A percentile compares a stretch with the other conserved stretches of the same genome.
Conservation (phyloP, 768 basidiomycete species). For the Scleroderma citrinum region DNA sequence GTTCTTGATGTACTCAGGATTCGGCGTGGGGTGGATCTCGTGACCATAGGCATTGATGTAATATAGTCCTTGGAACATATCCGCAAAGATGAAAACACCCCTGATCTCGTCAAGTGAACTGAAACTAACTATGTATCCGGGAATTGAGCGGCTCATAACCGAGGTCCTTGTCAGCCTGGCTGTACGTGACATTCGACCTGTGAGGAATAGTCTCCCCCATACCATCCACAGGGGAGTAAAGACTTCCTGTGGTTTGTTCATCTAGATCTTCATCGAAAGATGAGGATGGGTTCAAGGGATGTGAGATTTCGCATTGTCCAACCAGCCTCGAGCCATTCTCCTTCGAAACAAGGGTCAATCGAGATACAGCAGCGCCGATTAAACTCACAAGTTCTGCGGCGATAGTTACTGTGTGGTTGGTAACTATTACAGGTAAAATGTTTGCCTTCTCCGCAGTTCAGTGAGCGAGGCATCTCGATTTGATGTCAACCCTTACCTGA, state of each 20-base stretch:
- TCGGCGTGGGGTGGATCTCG: constrained; percentile 88
- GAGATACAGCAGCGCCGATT: constrained; percentile 42
- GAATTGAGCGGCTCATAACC: constrained; percentile 52
- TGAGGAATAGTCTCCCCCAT: constrained; percentile 43
- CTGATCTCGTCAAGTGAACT: constrained; percentile 9
- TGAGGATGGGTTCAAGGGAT: constrained; percentile 49
- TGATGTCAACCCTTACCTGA: constrained; percentile 33
- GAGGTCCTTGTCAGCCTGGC: constrained; percentile 42
- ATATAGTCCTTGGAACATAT: constrained; percentile 52
- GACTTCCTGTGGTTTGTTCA: constrained; percentile 28
- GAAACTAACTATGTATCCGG: constrained; percentile 53
- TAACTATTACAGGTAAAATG: constrained; percentile 88
- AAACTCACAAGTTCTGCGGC: constrained; percentile 72
- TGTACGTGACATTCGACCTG: constrained; percentile 63
- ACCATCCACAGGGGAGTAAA: constrained; percentile 47
- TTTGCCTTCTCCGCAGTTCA: constrained; percentile 42
- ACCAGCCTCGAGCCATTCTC: constrained; percentile 73
- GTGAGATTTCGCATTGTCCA: constrained; percentile 92
- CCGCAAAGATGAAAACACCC: constrained; percentile 3
- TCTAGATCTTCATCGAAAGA: constrained; percentile 25
- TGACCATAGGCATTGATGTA: constrained; percentile 91
- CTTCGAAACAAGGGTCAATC: constrained; percentile 30
- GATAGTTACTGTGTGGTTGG: constrained; percentile 94
- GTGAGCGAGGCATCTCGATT: constrained; percentile 5
- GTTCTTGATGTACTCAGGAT: constrained; percentile 67